Conservation (phyloP, 352 stramenopile genomes). For the Albugo candida region DNA sequence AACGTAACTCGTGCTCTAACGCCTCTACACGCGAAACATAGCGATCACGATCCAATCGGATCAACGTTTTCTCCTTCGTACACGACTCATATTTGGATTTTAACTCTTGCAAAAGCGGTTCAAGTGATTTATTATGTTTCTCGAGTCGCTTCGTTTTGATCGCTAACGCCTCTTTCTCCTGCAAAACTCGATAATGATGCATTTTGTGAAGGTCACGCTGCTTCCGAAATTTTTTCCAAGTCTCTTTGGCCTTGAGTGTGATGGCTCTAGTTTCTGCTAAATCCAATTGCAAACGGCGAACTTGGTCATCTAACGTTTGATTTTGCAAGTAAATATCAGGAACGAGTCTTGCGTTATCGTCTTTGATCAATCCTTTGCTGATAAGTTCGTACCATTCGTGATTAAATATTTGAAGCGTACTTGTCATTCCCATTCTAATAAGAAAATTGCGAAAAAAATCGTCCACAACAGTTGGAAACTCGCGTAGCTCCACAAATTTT, state of each 20-base stretch:
- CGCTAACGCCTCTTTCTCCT: constrained; percentile 88
- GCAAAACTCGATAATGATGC: constrained; percentile 88
- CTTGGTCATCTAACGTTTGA: constrained; percentile 79
- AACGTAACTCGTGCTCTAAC: constrained; percentile 75
- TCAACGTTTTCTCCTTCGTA: constrained; percentile 96
- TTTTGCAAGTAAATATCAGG: constrained; percentile 91
- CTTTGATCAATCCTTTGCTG: constrained; percentile 78
- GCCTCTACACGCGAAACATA: constrained; percentile 75
- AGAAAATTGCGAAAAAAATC: constrained; percentile 92
- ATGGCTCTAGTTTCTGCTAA: constrained; percentile 80
- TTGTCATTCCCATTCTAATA: constrained; percentile 81
- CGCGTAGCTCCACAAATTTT: too few species aligned
- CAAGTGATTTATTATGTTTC: constrained; percentile 81
- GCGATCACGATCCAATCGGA: constrained; percentile 85
- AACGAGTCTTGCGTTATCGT: constrained; percentile 80
- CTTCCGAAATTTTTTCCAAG: constrained; percentile 91
- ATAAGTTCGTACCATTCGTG: constrained; percentile 92
- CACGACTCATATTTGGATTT: constrained; percentile 86
- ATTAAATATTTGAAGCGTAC: constrained; percentile 88
- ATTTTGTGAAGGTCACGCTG: constrained; percentile 91
- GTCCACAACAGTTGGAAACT: constrained; percentile 69
- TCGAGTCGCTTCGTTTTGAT: constrained; percentile 83
- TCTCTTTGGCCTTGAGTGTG: constrained; percentile 78
- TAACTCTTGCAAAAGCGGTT: constrained; percentile 84
- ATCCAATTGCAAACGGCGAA: constrained; percentile 64